A percentile compares a stretch with the other conserved stretches of the same genome.
Evolutionary conservation across 2,329 filamentous ascomycete species (phyloP).

Genomic region (Ophiocordyceps camponoti-floridani): DNA sequence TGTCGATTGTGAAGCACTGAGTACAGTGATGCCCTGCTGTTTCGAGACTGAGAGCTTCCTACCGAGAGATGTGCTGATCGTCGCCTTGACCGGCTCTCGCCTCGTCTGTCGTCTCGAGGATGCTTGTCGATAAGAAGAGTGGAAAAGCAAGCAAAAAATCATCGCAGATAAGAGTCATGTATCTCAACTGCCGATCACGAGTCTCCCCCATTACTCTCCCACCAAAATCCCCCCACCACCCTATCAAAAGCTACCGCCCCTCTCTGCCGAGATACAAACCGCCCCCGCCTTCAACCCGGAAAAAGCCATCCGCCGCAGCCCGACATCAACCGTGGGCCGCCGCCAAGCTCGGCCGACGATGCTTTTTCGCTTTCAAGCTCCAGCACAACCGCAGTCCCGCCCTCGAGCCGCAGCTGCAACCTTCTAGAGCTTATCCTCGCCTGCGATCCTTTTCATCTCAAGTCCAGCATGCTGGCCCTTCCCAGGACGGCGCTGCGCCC

Average conservation of each 20-base stretch:
- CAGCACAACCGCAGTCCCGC: slow-evolving; percentile 7
- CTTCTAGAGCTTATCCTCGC: background rate
- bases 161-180: background rate
- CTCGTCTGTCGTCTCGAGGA: background rate
- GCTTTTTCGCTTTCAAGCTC: slow-evolving; percentile 5
- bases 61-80: background rate
- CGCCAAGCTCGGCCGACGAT: slow-evolving; percentile 3
- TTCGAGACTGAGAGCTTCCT: background rate
- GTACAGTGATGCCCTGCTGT: background rate
- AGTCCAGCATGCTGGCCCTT: slow-evolving; percentile 62
- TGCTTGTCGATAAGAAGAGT: background rate
- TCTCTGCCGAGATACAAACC: background rate
- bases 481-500: slow-evolving; percentile 48
- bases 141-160: too few species aligned
- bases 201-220: background rate
- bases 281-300: slow-evolving; percentile 4
- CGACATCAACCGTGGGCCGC: slow-evolving; percentile 6
- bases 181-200: background rate
- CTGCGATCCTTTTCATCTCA: background rate
- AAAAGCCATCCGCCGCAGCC: slow-evolving; percentile 8
- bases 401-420: slow-evolving; percentile 1
- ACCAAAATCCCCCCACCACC: background rate
- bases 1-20: background rate
- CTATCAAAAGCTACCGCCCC: background rate
- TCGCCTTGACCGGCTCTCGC: background rate